Conservation (phyloP, 441 rosid genomes). For the Mallotus japonicus region DNA sequence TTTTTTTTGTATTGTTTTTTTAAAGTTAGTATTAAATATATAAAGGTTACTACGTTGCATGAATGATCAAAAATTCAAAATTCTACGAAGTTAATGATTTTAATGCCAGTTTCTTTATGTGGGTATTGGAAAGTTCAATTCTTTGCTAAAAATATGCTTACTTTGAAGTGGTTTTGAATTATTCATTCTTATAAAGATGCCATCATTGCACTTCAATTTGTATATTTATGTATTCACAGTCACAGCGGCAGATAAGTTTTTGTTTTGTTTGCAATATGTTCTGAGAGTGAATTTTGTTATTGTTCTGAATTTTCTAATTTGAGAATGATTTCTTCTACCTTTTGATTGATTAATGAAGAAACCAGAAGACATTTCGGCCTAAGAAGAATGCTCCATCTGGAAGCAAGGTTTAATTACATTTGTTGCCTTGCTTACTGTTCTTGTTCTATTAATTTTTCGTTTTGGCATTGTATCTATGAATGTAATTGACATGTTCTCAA, state of each 20-base stretch:
- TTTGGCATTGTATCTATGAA: too few relatives aligned
- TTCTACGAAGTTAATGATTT: neutral
- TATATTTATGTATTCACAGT: neutral
- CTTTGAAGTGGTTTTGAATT: neutral
- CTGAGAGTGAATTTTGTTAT: neutral
- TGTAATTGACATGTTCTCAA: neutral
- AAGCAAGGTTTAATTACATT: slow-evolving; percentile 40
- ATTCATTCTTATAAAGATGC: neutral
- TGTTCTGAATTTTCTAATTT: neutral
- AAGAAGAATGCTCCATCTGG: slow-evolving; percentile 72
- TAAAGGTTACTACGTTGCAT: neutral
- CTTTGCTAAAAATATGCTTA: neutral
- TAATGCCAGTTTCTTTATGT: neutral
- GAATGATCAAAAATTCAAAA: neutral
- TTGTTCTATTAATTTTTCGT: too few relatives aligned
- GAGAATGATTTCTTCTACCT: neutral
- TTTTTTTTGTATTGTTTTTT: neutral
- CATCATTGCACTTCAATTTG: too few relatives aligned
- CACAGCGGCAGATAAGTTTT: too few relatives aligned
- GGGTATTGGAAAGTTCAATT: neutral
- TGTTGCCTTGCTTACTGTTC: too few relatives aligned
- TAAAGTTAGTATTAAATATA: neutral
- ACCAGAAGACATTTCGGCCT: slow-evolving; percentile 67
- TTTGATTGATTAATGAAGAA: slow-evolving; percentile 35
- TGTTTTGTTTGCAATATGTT: neutral